Evolutionary conservation across 2,329 filamentous ascomycete species (phyloP).

Genomic region (Dothidotthia symphoricarpi): DNA sequence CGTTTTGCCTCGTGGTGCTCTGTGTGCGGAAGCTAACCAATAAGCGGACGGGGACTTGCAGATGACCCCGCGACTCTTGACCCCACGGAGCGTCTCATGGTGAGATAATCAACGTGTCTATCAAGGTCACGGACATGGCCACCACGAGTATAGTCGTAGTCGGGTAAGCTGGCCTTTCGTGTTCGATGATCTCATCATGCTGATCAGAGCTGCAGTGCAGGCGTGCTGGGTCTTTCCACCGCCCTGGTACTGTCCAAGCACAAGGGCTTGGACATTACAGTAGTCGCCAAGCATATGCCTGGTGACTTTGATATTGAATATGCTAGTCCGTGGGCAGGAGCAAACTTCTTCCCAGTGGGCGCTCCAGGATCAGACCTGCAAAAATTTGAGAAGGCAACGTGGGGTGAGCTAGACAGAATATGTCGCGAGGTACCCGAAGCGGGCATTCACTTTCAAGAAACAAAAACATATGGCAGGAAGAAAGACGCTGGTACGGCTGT

Average conservation of each 20-base stretch:
- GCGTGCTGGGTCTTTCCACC: slow-evolving; percentile 65
- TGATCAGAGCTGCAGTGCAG: slow-evolving; percentile 51
- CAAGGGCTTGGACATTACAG: slow-evolving; percentile 59
- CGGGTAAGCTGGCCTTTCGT: slow-evolving; percentile 41
- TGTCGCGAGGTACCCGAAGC: slow-evolving; percentile 67
- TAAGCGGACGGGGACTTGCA: slow-evolving; percentile 13
- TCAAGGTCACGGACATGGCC: slow-evolving; percentile 9
- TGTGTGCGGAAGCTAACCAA: slow-evolving; percentile 17
- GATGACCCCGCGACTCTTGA: slow-evolving; percentile 13
- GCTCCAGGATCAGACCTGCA: slow-evolving; percentile 42
- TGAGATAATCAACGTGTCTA: too few relatives aligned
- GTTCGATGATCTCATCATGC: slow-evolving; percentile 5
- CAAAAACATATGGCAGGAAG: slow-evolving; percentile 59
- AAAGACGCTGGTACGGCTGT: slow-evolving; percentile 60
- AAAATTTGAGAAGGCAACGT: slow-evolving; percentile 46
- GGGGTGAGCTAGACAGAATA: slow-evolving; percentile 46
- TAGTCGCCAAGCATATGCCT: slow-evolving; percentile 85
- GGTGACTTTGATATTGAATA: slow-evolving; percentile 92
- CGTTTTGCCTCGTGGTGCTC: slow-evolving; percentile 20
- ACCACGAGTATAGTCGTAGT: slow-evolving; percentile 47
- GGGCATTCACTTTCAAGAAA: slow-evolving; percentile 71
- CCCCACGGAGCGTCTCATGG: slow-evolving; percentile 4
- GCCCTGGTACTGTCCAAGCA: slow-evolving; percentile 61
- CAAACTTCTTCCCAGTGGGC: slow-evolving; percentile 66
- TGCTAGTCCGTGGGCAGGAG: slow-evolving; percentile 83